Evolutionary conservation across 345 rosid genomes (phyloP).

Genomic region (Linum usitatissimum): DNA sequence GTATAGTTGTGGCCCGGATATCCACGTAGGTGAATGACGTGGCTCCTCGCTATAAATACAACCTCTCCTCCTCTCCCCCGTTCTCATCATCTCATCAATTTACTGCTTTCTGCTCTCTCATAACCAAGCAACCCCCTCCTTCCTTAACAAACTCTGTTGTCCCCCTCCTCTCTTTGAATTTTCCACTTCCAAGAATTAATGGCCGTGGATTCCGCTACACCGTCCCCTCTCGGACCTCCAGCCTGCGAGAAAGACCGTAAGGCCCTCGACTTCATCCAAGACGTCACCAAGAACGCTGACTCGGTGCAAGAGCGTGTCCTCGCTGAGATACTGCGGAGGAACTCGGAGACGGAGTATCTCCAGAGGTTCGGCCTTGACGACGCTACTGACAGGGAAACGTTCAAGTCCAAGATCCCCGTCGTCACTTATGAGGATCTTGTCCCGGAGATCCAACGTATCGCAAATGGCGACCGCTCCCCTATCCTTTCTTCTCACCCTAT

Average conservation of each 20-base stretch:
- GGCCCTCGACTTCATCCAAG: conserved; percentile 64
- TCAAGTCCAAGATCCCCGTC: conserved; percentile 63
- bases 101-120: no score
- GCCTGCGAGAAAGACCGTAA: conserved; percentile 67
- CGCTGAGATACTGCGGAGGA: conserved; percentile 55
- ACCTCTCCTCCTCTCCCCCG: no score
- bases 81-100: no score
- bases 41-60: no score
- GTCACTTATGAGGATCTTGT: conserved; percentile 76
- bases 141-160: no score
- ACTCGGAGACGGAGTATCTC: conserved; percentile 64
- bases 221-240: conserved; percentile 66
- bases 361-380: conserved; percentile 39
- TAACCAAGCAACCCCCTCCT: no score
- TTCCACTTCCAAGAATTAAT: conserved; percentile 13
- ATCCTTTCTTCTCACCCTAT: conserved; percentile 77
- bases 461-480: conserved; percentile 79
- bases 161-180: no score
- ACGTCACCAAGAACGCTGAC: conserved; percentile 59
- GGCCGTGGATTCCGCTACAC: conserved; percentile 57
- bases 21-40: no score
- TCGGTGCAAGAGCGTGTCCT: conserved; percentile 50
- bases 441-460: conserved; percentile 91
- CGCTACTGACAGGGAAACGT: conserved; percentile 53
- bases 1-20: no score